Evolutionary conservation across 257 asterid genomes (phyloP).

Genomic region (Gentiana macrophylla): DNA sequence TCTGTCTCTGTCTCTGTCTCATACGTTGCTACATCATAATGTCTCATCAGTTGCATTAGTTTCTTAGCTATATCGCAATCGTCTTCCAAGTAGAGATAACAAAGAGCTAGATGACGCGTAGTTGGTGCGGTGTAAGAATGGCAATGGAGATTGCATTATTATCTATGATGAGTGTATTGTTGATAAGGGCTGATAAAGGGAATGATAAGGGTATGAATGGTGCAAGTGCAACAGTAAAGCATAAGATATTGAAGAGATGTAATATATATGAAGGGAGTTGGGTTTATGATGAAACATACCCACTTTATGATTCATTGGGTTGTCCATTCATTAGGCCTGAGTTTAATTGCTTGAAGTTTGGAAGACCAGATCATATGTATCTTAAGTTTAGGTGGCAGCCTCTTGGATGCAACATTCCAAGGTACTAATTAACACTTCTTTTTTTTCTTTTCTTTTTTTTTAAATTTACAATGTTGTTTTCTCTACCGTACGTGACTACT

Average conservation of each 20-base stretch:
- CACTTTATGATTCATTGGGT: constrained; percentile 22
- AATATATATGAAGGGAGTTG: constrained; percentile 37
- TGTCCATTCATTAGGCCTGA: constrained; percentile 33
- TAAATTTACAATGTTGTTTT: too few relatives aligned
- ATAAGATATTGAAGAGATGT: constrained; percentile 12
- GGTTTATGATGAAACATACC: constrained; percentile 40
- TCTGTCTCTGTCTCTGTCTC: too few relatives aligned
- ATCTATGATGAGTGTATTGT: background rate
- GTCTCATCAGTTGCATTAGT: too few relatives aligned
- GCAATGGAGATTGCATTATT: background rate
- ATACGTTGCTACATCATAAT: too few relatives aligned
- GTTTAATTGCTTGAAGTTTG: constrained; percentile 34
- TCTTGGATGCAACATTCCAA: constrained; percentile 23
- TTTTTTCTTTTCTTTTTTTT: too few relatives aligned
- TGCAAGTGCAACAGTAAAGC: background rate
- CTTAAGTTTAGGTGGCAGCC: constrained; percentile 50
- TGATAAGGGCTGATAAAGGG: background rate
- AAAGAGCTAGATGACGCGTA: too few relatives aligned
- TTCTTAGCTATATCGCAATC: too few relatives aligned
- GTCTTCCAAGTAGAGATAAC: too few relatives aligned
- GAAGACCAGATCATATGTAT: constrained; percentile 33
- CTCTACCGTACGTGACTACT: too few relatives aligned
- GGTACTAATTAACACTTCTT: constrained; percentile 11
- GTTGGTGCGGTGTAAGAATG: background rate
- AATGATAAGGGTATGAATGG: background rate